Percentiles rank a stretch among this genome's conserved stretches.
phyloP scores from a whole-genome alignment of 495 filamentous ascomycete genomes.

The Neurospora terricola region DNA sequence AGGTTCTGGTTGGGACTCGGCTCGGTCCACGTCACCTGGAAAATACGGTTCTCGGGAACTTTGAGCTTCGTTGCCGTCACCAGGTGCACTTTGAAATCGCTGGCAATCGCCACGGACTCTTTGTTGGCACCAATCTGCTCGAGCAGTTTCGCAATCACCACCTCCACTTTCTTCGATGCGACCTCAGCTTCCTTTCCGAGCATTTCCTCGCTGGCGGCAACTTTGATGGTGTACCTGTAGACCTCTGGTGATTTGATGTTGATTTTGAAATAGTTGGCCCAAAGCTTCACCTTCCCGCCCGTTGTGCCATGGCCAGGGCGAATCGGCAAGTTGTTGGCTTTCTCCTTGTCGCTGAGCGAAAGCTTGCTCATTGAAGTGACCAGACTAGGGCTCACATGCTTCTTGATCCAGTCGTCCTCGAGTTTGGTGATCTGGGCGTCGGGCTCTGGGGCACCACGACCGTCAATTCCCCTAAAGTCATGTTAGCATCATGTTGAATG shows the following conservation, averaged over 20 bases:
- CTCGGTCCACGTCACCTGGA: conserved; percentile 35
- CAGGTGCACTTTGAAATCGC: conserved; percentile 48
- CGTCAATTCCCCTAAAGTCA: not conserved
- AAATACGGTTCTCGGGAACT: conserved; percentile 19
- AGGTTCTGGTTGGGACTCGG: conserved; percentile 23
- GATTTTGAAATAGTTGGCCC: conserved; percentile 56
- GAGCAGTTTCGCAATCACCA: conserved; percentile 33
- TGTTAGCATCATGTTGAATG: conserved; percentile 3
- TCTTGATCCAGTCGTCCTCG: conserved; percentile 24
- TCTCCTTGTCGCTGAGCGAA: conserved; percentile 7
- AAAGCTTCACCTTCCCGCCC: conserved; percentile 42
- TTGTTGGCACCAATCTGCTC: conserved; percentile 13
- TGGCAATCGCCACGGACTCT: conserved; percentile 29
- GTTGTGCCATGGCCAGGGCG: conserved; percentile 52
- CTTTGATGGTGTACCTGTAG: conserved; percentile 28
- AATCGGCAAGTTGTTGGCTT: conserved; percentile 21
- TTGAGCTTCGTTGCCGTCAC: conserved; percentile 31
- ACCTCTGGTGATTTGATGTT: conserved; percentile 27
- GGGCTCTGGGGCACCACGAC: conserved; percentile 10
- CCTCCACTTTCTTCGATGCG: conserved; percentile 40
- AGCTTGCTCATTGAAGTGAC: conserved; percentile 18
- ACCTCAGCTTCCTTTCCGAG: conserved; percentile 22
- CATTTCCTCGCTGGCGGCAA: conserved; percentile 23
- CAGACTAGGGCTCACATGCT: not conserved
- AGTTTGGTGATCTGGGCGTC: conserved; percentile 22